A percentile compares a stretch with the other conserved stretches of the same genome.
phyloP scores from a whole-genome alignment of 306 rosid species.

The Arachis stenosperma region DNA sequence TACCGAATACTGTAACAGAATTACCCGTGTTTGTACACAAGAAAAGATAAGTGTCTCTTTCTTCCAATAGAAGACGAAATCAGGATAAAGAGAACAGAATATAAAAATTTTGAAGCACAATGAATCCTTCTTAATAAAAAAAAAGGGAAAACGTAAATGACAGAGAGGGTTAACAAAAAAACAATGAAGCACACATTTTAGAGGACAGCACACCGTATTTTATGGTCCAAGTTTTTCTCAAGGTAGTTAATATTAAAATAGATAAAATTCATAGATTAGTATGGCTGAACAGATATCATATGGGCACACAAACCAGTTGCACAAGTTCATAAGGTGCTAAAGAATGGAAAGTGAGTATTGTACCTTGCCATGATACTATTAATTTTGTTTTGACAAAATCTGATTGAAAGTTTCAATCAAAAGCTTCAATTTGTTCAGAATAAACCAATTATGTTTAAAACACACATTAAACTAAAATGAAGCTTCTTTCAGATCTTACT shows the following conservation, averaged over 20 bases:
- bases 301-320: slow-evolving; percentile 18
- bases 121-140: slow-evolving; percentile 23
- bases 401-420: too few relatives aligned
- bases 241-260: too few relatives aligned
- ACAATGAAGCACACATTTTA: not conserved
- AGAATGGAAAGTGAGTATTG: too few relatives aligned
- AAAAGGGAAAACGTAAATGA: not conserved
- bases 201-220: slow-evolving; percentile 1
- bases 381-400: too few relatives aligned
- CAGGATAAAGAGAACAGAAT: not conserved
- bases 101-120: slow-evolving; percentile 27
- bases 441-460: too few relatives aligned
- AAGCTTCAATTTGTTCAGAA: too few relatives aligned
- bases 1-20: slow-evolving; percentile 27
- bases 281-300: slow-evolving; percentile 22
- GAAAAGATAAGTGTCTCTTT: slow-evolving; percentile 32
- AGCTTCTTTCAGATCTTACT: slow-evolving; percentile 64
- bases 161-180: not conserved
- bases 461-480: too few relatives aligned
- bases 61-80: slow-evolving; percentile 12
- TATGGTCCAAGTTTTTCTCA: too few relatives aligned
- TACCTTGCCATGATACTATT: too few relatives aligned
- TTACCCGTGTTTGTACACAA: slow-evolving; percentile 77
- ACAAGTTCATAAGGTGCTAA: slow-evolving; percentile 25
- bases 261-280: not conserved